Base-by-base conservation (phyloP, 441 rosid genomes). In the Populus hybrid region DNA sequence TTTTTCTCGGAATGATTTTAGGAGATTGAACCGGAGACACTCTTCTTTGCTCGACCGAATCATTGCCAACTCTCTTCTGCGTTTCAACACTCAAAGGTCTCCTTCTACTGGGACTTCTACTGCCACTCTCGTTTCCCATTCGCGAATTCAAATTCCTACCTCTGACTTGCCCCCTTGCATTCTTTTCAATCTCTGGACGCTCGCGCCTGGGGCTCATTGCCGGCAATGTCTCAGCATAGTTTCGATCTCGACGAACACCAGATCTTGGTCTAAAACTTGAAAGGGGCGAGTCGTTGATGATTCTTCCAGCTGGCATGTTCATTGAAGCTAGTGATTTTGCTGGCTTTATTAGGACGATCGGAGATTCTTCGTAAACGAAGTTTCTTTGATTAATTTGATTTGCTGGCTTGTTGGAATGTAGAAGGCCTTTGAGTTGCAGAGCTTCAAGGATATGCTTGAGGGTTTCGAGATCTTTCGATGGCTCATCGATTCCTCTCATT, bases 401-500 rank as follows among this genome's bases (percentile, higher is more conserved):
- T 20, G 88, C 68, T 14, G 81, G 80, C 67, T 79, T 86, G 53
- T 80, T 86, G 34, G 91, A 82, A 82, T 91, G 98, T 50, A 95
- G 78, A 23, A 95, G 93, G 67, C 99, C 99, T 30, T 30, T 30
- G 32, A 30, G 32, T 30, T 30, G 32, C 32, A 30, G 32, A 30
- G 32, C 32, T 30, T 92, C 95, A 20, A 93, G 95, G 84, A 95
- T 88, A 68, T 93, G 98, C 84, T 93, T 91, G 18, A 89, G 90
- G 32, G 92, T 91, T 71, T 95, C 98, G 18, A 92, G 94, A 91
- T 95, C 97, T 81, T 81, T 90, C 0, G 94, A 80, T 8, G 94
- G 92, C 84, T 89, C 90, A 11, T 91, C 90, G 87, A 91, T 85
- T 77, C 94, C 93, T 86, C 91, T 84, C 87, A 83, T 85, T 79